phyloP scores from a whole-genome alignment of 768 basidiomycete genomes.

The Phanerodontia chrysosporium region DNA sequence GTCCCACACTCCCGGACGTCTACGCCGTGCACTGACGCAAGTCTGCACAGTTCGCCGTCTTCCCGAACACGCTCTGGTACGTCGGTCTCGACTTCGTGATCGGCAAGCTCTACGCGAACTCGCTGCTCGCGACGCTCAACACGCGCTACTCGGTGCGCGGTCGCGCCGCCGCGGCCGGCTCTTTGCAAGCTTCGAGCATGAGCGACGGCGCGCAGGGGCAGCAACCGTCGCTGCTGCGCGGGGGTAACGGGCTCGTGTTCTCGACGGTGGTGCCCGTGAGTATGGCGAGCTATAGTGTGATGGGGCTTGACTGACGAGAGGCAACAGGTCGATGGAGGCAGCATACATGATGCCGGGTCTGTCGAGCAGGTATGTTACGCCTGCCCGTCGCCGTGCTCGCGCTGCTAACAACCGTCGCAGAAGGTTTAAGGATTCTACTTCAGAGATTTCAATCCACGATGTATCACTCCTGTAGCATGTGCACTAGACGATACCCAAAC shows the following conservation, averaged over 20 bases:
- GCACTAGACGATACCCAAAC: no score
- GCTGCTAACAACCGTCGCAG: no score
- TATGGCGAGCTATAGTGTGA: no score
- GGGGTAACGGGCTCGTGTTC: constrained; percentile 2
- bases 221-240: not conserved
- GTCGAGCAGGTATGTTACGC: not conserved
- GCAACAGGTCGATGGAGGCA: no score
- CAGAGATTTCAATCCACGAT: no score
- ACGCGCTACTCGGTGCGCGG: constrained; percentile 11
- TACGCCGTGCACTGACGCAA: constrained; percentile 25
- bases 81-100: constrained; percentile 47
- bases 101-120: constrained; percentile 32
- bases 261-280: constrained; percentile 9
- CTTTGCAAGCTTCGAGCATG: not conserved
- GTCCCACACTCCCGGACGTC: not conserved
- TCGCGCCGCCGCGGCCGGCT: not conserved
- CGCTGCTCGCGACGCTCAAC: constrained; percentile 13
- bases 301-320: no score
- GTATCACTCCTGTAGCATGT: no score
- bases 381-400: no score
- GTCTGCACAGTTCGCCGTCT: constrained; percentile 32
- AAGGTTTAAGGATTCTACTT: no score
- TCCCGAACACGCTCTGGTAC: constrained; percentile 42
- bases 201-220: not conserved
- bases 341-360: not conserved